Base-by-base conservation (phyloP, 768 basidiomycete genomes). In the Strobilomyces dryophilus region DNA sequence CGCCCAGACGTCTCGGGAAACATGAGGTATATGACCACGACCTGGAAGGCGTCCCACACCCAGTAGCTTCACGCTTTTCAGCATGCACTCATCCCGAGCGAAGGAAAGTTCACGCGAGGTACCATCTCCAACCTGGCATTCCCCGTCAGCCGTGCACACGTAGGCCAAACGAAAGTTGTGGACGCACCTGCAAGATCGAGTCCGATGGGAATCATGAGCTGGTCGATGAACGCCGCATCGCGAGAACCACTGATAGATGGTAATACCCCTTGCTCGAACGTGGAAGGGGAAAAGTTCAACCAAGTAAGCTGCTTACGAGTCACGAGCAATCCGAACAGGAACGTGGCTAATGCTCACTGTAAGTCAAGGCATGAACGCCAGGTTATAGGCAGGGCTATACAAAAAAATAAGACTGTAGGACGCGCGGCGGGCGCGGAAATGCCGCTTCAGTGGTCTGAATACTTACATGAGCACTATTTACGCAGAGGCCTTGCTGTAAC, bases 1-100 rank as follows among this genome's bases (percentile, higher is more conserved):
- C 54, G 54, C 8, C 54, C 56, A 1, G 56, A 55, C 18, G 56
- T 61, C 27, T 62, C 60, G 2, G 59, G 60, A 18, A 62, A 50
- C 50, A 59, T 54, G 14, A 54, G 12, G 35, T 59, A 59, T n/a
- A n/a, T n/a, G n/a, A n/a, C n/a, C n/a, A 44, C 44, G 9, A 61
- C 31, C n/a, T 61, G 41, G 37, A 56, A 62, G 1, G 45, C 60
- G 18, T 34, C 43, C 56, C 59, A 61, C 5, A 61, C 42, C 8
- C 56, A 62, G 15, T 55, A 62, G 7, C 56, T n/a, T 61, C 3
- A 35, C 0, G 9, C 41, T 3, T 20, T 29, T 54, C 24, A 48
- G 37, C 14, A 27, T 32, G 5, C 7, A 15, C 18, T 9, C 14
- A 10, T 43, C 18, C 14, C 7, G 26, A 3, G 14, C 21, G 20